Percentiles rank a stretch among this genome's conserved stretches.
Conservation (phyloP, 495 filamentous ascomycete genomes). For the Hypoxylon crocopeplum region DNA sequence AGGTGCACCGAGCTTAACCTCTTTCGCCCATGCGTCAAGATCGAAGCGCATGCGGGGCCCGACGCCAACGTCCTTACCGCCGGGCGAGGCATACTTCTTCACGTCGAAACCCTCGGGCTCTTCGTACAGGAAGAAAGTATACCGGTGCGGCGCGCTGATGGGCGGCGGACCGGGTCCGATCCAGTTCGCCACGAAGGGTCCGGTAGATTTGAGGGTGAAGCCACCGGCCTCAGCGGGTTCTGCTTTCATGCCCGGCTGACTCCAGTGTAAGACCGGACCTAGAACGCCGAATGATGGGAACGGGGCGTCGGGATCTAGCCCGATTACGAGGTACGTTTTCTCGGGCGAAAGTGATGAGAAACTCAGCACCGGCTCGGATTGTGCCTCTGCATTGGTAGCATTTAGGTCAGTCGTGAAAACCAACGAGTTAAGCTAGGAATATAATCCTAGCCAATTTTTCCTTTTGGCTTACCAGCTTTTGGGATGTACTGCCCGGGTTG, state of each 20-base stretch:
- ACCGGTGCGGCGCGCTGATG: slow-evolving; percentile 60
- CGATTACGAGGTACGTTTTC: slow-evolving; percentile 52
- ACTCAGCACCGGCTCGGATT: slow-evolving; percentile 14
- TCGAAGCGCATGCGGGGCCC: slow-evolving; percentile 57
- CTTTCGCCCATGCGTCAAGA: slow-evolving; percentile 56
- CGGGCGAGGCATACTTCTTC: slow-evolving; percentile 50
- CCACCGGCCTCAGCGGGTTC: slow-evolving; percentile 15
- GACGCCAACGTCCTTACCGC: slow-evolving; percentile 45
- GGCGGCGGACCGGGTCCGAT: slow-evolving; percentile 60
- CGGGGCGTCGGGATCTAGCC: slow-evolving; percentile 61
- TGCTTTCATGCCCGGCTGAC: slow-evolving; percentile 53
- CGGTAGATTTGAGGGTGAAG: slow-evolving; percentile 4
- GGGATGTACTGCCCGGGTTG: slow-evolving; percentile 19
- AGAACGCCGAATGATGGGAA: slow-evolving; percentile 59
- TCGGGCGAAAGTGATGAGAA: slow-evolving; percentile 23
- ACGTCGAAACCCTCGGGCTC: slow-evolving; percentile 59
- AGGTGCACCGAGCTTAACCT: slow-evolving; percentile 53
- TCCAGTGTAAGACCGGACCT: slow-evolving; percentile 58
- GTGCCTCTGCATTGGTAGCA: slow-evolving; percentile 9
- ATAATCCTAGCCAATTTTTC: not conserved
- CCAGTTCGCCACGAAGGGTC: slow-evolving; percentile 51
- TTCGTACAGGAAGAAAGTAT: slow-evolving; percentile 64
- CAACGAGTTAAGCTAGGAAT: too few relatives aligned
- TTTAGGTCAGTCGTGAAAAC: not conserved
- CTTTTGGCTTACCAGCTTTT: slow-evolving; percentile 12